Evolutionary conservation across 106 monocot species (phyloP).

Genomic region (Apostasia shenzhenica): DNA sequence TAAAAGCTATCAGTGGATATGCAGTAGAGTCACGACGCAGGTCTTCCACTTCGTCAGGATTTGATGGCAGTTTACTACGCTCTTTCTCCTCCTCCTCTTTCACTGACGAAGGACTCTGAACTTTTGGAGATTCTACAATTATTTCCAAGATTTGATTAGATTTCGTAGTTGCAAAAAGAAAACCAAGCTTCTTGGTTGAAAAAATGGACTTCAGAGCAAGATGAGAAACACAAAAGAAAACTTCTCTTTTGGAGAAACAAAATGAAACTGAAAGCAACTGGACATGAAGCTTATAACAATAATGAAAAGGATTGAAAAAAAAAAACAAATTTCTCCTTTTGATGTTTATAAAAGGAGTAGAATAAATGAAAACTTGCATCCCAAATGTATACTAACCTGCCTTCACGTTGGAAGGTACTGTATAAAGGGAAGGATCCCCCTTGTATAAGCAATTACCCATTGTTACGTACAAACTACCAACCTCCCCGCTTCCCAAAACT

Average conservation of each 20-base stretch:
- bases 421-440: constrained; percentile 28
- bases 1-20: constrained; percentile 24
- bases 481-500: not conserved
- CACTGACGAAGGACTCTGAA: constrained; percentile 1
- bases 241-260: no score
- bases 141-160: not conserved
- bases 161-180: no score
- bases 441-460: constrained; percentile 76
- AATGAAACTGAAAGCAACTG: no score
- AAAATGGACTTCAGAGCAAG: no score
- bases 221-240: no score
- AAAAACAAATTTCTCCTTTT: no score
- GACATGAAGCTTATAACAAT: no score
- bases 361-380: no score
- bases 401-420: constrained; percentile 51
- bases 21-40: constrained; percentile 7
- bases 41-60: constrained; percentile 31
- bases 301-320: no score
- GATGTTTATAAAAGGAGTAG: no score
- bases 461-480: not conserved
- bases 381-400: constrained; percentile 27
- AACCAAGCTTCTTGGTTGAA: no score
- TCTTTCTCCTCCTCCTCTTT: constrained; percentile 5
- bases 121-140: constrained; percentile 15
- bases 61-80: constrained; percentile 15